Percentiles rank a stretch among this genome's conserved stretches.
Evolutionary conservation across 202 grass and related monocot species (phyloP).

Genomic region (Setaria italica): DNA sequence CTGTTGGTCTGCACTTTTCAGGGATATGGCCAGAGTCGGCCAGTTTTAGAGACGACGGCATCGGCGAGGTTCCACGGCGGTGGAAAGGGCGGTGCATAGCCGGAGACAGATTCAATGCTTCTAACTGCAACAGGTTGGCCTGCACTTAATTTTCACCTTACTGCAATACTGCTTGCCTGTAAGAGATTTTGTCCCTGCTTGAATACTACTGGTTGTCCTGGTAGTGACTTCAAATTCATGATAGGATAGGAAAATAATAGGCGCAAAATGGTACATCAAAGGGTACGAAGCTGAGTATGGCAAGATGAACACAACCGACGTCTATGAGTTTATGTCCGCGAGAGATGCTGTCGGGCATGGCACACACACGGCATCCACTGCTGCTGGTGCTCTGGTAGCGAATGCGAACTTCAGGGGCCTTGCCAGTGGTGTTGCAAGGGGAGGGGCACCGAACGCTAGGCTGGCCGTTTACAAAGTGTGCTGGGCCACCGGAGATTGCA

Average conservation of each 20-base stretch:
- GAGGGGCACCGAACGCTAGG: slow-evolving; percentile 76
- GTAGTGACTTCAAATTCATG: slow-evolving; percentile 61
- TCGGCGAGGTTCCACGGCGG: slow-evolving; percentile 68
- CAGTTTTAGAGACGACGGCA: slow-evolving; percentile 77
- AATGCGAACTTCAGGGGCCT: slow-evolving; percentile 79
- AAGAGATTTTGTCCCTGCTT: slow-evolving; percentile 1
- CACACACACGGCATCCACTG: slow-evolving; percentile 92
- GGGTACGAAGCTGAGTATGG: slow-evolving; percentile 92
- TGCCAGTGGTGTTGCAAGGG: slow-evolving; percentile 82
- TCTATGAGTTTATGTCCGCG: slow-evolving; percentile 80
- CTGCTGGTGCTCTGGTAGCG: slow-evolving; percentile 68
- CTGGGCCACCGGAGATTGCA: slow-evolving; percentile 88
- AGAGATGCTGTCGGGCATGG: slow-evolving; percentile 81
- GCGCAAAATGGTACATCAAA: slow-evolving; percentile 90
- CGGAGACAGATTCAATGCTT: slow-evolving; percentile 81
- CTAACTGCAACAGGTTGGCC: slow-evolving; percentile 88
- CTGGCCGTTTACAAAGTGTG: slow-evolving; percentile 94
- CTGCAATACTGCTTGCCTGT: background rate
- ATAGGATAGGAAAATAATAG: slow-evolving; percentile 99
- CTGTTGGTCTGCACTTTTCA: slow-evolving; percentile 47
- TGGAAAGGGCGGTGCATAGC: slow-evolving; percentile 84
- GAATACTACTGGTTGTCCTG: slow-evolving; percentile 30
- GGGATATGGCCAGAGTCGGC: slow-evolving; percentile 97
- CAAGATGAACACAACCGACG: slow-evolving; percentile 78
- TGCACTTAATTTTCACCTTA: slow-evolving; percentile 18